Conservation (phyloP, 352 stramenopile genomes). For the Saprolegnia diclina region DNA sequence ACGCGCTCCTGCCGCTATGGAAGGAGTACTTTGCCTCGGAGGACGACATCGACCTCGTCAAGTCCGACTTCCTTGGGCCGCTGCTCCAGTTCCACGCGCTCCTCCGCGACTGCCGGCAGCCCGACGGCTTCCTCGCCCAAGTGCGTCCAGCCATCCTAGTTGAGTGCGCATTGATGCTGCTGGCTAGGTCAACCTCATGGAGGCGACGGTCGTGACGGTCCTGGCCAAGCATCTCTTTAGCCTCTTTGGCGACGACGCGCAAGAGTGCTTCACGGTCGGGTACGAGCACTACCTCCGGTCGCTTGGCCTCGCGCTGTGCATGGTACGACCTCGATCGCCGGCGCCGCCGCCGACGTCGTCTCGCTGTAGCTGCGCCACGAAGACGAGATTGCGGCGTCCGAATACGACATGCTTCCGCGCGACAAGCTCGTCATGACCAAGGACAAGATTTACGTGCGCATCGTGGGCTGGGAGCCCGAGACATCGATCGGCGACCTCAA, state of each 20-base stretch:
- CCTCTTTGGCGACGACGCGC: constrained; percentile 23
- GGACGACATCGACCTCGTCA: constrained; percentile 15
- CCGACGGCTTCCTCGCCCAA: constrained; percentile 17
- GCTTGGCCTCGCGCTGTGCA: constrained; percentile 60
- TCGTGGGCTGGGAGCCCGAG: constrained; percentile 62
- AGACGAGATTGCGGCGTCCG: constrained; percentile 32
- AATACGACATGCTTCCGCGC: constrained; percentile 35
- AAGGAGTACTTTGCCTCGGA: constrained; percentile 26
- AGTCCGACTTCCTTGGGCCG: constrained; percentile 13
- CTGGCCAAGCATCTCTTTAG: constrained; percentile 18
- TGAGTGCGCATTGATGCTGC: not conserved
- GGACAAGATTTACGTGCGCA: constrained; percentile 49
- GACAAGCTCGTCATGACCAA: constrained; percentile 42
- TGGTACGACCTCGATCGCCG: constrained; percentile 30
- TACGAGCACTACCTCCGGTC: constrained; percentile 38
- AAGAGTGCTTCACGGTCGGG: constrained; percentile 24
- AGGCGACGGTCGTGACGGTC: constrained; percentile 14
- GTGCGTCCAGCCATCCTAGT: not conserved
- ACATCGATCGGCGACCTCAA: constrained; percentile 66
- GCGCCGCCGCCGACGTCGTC: not conserved
- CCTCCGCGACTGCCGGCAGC: constrained; percentile 16
- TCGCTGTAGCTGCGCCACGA: constrained; percentile 51
- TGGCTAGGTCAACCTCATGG: constrained; percentile 12
- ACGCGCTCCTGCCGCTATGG: constrained; percentile 15
- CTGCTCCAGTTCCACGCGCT: constrained; percentile 20